A percentile compares a stretch with the other conserved stretches of the same genome.
phyloP scores from a whole-genome alignment of 2,329 filamentous ascomycete genomes.

The Talaromyces marneffei region DNA sequence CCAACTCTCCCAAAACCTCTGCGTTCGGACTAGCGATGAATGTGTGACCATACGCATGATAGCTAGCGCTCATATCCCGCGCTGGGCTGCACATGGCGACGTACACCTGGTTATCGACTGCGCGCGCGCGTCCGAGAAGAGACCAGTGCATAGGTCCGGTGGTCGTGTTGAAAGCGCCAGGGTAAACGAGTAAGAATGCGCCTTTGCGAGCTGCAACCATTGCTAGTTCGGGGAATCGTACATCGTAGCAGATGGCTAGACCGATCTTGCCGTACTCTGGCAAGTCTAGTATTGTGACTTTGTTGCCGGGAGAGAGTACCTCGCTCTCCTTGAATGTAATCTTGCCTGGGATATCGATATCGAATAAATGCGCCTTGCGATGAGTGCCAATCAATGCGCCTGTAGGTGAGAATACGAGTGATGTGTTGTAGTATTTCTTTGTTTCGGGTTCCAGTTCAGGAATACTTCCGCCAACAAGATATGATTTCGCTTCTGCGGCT shows the following conservation, averaged over 20 bases:
- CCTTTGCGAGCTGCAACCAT: constrained; percentile 79
- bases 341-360: constrained; percentile 94
- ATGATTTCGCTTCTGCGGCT: constrained; percentile 70
- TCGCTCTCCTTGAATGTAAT: constrained; percentile 89
- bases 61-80: constrained; percentile 67
- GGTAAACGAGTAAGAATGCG: constrained; percentile 85
- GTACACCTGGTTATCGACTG: constrained; percentile 90
- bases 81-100: constrained; percentile 90
- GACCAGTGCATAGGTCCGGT: constrained; percentile 92
- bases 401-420: constrained; percentile 70
- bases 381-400: constrained; percentile 81
- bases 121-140: constrained; percentile 72
- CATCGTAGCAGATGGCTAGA: constrained; percentile 93
- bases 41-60: constrained; percentile 90
- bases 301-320: constrained; percentile 77
- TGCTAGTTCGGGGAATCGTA: constrained; percentile 91
- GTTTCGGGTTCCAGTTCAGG: constrained; percentile 66
- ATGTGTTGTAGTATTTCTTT: constrained; percentile 85
- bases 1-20: constrained; percentile 70
- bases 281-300: constrained; percentile 77
- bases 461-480: constrained; percentile 86
- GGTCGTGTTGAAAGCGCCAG: constrained; percentile 93
- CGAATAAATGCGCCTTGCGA: constrained; percentile 92
- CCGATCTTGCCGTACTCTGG: constrained; percentile 83
- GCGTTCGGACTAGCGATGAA: constrained; percentile 85